phyloP scores from a whole-genome alignment of 495 filamentous ascomycete species.

The Hypoxylon cercidicola region DNA sequence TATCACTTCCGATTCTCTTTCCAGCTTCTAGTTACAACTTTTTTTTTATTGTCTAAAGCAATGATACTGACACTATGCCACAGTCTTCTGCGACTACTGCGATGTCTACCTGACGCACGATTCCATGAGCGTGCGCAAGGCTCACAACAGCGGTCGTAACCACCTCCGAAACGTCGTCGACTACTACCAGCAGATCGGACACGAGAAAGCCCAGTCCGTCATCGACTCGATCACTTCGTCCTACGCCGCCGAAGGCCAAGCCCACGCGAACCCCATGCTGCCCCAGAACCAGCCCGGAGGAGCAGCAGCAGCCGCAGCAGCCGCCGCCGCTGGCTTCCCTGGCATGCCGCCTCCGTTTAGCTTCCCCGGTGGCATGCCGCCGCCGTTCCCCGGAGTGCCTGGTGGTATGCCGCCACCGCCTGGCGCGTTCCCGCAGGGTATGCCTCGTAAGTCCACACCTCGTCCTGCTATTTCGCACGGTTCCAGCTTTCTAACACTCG shows the following conservation, averaged over 20 bases:
- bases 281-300: conserved; percentile 67
- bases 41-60: not conserved
- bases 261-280: conserved; percentile 83
- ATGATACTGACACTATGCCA: conserved; percentile 19
- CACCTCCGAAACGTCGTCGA: conserved; percentile 97
- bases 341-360: conserved; percentile 51
- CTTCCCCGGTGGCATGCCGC: conserved; percentile 47
- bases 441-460: conserved; percentile 47
- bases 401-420: conserved; percentile 45
- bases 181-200: conserved; percentile 99
- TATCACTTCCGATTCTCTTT: not conserved
- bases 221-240: conserved; percentile 97
- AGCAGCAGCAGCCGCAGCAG: conserved; percentile 53
- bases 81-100: conserved; percentile 91
- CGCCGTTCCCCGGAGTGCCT: conserved; percentile 53
- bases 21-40: not conserved
- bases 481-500: conserved; percentile 13
- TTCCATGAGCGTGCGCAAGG: conserved; percentile 99
- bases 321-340: conserved; percentile 34
- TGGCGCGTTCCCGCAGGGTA: conserved; percentile 43
- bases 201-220: conserved; percentile 97
- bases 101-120: conserved; percentile 99
- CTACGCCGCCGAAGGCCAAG: conserved; percentile 92
- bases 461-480: not conserved
- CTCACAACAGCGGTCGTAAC: conserved; percentile 95